These are phyloP conservation scores for Helichrysum umbraculigerum DNA, from an alignment of 129 eudicot genomes.

Conservation along the genomic window DNA sequence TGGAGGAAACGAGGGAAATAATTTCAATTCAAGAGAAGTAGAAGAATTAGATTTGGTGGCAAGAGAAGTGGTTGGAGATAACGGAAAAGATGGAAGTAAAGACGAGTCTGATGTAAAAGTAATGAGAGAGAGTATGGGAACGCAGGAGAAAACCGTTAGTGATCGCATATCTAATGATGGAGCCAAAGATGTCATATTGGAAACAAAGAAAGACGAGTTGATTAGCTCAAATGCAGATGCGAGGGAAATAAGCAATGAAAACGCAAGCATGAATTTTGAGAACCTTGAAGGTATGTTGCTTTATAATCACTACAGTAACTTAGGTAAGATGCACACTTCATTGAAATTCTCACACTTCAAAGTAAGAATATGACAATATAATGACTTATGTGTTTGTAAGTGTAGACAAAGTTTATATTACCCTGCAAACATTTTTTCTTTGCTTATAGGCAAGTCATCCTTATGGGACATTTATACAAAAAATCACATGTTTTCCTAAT, in stretches of 20 bases:
- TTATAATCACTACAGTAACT: background rate
- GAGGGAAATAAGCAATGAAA: slow-evolving; percentile 28
- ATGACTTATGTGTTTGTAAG: no score
- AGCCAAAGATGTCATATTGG: background rate
- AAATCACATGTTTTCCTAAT: no score
- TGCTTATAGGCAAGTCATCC: background rate
- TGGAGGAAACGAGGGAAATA: slow-evolving; percentile 28
- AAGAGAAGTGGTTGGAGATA: slow-evolving; percentile 20
- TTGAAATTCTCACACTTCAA: no score
- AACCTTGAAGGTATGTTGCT: slow-evolving; percentile 32
- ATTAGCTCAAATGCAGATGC: slow-evolving; percentile 26
- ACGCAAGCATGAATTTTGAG: slow-evolving; percentile 9
- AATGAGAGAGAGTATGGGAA: slow-evolving; percentile 21
- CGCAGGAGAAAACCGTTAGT: background rate
- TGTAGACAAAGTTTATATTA: no score
- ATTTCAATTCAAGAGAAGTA: slow-evolving; percentile 22
- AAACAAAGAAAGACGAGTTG: slow-evolving; percentile 17
- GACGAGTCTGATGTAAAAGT: slow-evolving; percentile 16
- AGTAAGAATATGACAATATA: no score
- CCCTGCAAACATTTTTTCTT: no score
- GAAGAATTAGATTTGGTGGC: slow-evolving; percentile 25
- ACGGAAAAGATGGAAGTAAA: background rate
- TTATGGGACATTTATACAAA: background rate
- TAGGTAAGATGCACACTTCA: background rate
- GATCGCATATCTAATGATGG: background rate